phyloP scores from a whole-genome alignment of 2,329 filamentous ascomycete species.

The Ophiosphaerella herpotricha region DNA sequence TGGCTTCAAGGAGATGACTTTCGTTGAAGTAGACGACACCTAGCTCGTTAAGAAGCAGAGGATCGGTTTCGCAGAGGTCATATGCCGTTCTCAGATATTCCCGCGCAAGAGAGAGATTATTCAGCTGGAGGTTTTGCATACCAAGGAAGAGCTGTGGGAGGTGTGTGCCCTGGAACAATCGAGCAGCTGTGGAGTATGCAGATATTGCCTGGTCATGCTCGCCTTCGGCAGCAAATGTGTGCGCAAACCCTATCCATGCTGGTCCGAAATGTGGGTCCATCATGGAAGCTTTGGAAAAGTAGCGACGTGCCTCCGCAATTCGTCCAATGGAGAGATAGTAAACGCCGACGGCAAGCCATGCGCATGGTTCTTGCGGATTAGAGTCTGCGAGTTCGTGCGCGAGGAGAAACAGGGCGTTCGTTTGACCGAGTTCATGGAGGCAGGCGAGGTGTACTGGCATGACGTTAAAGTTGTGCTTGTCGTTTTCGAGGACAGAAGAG shows the following conservation, averaged over 20 bases:
- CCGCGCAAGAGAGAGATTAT: constrained; percentile 90
- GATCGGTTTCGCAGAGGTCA: constrained; percentile 79
- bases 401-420: constrained; percentile 87
- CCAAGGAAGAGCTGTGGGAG: constrained; percentile 93
- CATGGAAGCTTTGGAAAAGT: constrained; percentile 96
- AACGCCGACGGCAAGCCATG: constrained; percentile 91
- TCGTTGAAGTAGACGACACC: constrained; percentile 96
- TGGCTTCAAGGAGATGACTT: constrained; percentile 74
- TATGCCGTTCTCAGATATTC: constrained; percentile 94
- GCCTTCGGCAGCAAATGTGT: constrained; percentile 96
- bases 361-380: constrained; percentile 86
- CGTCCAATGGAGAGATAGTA: constrained; percentile 92
- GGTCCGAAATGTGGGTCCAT: constrained; percentile 97
- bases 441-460: constrained; percentile 92
- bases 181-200: constrained; percentile 92
- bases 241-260: constrained; percentile 98
- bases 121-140: constrained; percentile 97
- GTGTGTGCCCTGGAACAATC: constrained; percentile 95
- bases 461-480: constrained; percentile 86
- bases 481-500: constrained; percentile 76
- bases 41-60: constrained; percentile 90
- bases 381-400: constrained; percentile 91
- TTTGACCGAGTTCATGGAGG: constrained; percentile 83
- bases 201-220: constrained; percentile 98
- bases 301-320: constrained; percentile 89